Base-by-base conservation (phyloP, 2,329 filamentous ascomycete species). In the Pseudogymnoascus sp. region DNA sequence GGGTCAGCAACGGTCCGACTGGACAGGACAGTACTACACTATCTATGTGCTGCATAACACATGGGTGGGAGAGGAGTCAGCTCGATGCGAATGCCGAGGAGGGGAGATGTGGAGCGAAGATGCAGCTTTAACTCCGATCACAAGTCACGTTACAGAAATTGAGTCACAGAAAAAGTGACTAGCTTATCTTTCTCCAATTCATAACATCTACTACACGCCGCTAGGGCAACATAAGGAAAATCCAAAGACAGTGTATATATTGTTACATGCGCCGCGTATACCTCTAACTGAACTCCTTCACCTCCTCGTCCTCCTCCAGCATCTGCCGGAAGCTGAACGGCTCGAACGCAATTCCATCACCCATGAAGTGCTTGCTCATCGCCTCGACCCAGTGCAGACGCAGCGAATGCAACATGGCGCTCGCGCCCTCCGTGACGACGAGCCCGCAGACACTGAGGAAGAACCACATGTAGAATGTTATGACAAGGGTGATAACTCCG, bases 301-400 rank as follows among this genome's bases (percentile, higher is more conserved):
- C 72, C 62, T 83, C 80, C 66, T 86, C 83, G 64, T 95, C 90
- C 74, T 96, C 92, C 76, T 96, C 93, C 68, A 97, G 77, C 73
- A 96, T 78, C 37, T 84, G 81, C 78, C 88, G 86, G 76, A 97
- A 97, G 66, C 89, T 95, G 74, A 97, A 96, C 4, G 93, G 93
- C 72, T 88, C 82, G 76, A 97, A 97, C 1, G 91, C 82, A 76
- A 92, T 86, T 61, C 93, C 93, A 64, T 90, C 89, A 71, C 95
- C 95, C 74, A 96, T 88, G 76, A 96, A 96, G 80, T 96, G 93
- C 80, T 96, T 96, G 78, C 91, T 96, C 86, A 97, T 97, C 16
- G 93, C 93, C 77, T 97, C 93, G 66, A 97, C 93, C 93, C 93
- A 97, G 70, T 96, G 93, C 72, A 97, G 80, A 81, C 93, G 85